Evolutionary conservation across 2,329 filamentous ascomycete genomes (phyloP).

Genomic region (Penicillium sp.): DNA sequence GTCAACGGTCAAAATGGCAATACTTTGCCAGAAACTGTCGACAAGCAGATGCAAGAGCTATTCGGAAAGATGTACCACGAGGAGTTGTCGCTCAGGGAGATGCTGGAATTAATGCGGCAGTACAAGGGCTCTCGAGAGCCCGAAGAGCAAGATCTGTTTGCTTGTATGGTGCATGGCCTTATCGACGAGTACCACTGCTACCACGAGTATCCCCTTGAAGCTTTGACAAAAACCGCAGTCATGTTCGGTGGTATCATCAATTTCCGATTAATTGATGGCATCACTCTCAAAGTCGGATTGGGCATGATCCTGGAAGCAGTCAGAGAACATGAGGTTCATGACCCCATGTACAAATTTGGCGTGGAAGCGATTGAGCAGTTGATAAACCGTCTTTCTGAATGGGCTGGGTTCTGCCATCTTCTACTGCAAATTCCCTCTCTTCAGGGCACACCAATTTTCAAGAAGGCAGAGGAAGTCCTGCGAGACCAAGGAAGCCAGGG

Average conservation of each 20-base stretch:
- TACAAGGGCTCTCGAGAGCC: constrained; percentile 85
- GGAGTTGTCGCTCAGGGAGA: constrained; percentile 76
- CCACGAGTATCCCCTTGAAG: constrained; percentile 90
- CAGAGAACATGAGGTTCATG: constrained; percentile 71
- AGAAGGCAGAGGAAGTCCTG: constrained; percentile 74
- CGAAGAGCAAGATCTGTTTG: constrained; percentile 86
- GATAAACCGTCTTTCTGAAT: constrained; percentile 74
- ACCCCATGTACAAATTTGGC: constrained; percentile 97
- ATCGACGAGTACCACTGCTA: constrained; percentile 98
- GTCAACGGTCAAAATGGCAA: constrained; percentile 77
- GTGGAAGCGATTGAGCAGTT: constrained; percentile 90
- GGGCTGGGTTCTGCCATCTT: constrained; percentile 89
- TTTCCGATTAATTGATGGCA: constrained; percentile 79
- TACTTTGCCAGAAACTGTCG: constrained; percentile 68
- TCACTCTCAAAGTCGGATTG: constrained; percentile 87
- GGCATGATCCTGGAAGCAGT: constrained; percentile 98
- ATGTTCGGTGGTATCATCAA: constrained; percentile 96
- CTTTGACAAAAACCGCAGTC: constrained; percentile 88
- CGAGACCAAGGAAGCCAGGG: constrained; percentile 57
- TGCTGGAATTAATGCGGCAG: constrained; percentile 74
- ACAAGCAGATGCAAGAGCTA: constrained; percentile 90
- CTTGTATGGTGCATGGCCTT: constrained; percentile 95
- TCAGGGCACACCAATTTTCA: constrained; percentile 76
- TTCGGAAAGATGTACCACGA: constrained; percentile 98
- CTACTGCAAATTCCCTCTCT: constrained; percentile 75